A percentile compares a stretch with the other conserved stretches of the same genome.
Conservation (phyloP, 768 basidiomycete genomes). For the Auriscalpium orientale region DNA sequence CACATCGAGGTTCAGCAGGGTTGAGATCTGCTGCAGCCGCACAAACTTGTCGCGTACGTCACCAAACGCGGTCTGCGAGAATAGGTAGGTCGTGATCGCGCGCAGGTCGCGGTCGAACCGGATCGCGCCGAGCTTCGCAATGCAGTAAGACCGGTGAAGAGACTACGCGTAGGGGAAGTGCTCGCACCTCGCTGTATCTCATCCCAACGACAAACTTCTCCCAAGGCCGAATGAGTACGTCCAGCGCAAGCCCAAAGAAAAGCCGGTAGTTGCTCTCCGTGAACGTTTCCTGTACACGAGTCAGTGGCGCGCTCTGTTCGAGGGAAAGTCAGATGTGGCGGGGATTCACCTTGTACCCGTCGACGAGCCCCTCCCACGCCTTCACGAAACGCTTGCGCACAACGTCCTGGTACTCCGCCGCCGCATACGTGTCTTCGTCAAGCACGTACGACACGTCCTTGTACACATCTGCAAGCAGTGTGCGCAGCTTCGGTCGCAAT, state of each 20-base stretch:
- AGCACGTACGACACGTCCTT: slow-evolving; percentile 84
- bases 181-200: slow-evolving; percentile 78
- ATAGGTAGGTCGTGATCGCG: slow-evolving; percentile 73
- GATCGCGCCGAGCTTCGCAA: slow-evolving; percentile 79
- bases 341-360: slow-evolving; percentile 72
- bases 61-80: slow-evolving; percentile 83
- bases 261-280: slow-evolving; percentile 83
- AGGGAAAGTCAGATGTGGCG: background rate
- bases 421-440: slow-evolving; percentile 80
- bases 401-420: slow-evolving; percentile 79
- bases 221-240: slow-evolving; percentile 90
- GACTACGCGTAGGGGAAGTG: background rate
- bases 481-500: slow-evolving; percentile 79
- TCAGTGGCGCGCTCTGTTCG: background rate
- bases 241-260: slow-evolving; percentile 80
- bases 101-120: slow-evolving; percentile 91
- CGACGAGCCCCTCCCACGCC: slow-evolving; percentile 78
- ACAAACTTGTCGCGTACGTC: slow-evolving; percentile 89
- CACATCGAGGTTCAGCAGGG: slow-evolving; percentile 78
- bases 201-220: slow-evolving; percentile 79
- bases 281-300: slow-evolving; percentile 57
- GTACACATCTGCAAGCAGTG: slow-evolving; percentile 79
- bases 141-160: background rate
- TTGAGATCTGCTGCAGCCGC: slow-evolving; percentile 88
- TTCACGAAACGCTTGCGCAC: slow-evolving; percentile 88